Conservation (phyloP, 2,329 filamentous ascomycete species). For the Tolypocladium cylindrosporum region DNA sequence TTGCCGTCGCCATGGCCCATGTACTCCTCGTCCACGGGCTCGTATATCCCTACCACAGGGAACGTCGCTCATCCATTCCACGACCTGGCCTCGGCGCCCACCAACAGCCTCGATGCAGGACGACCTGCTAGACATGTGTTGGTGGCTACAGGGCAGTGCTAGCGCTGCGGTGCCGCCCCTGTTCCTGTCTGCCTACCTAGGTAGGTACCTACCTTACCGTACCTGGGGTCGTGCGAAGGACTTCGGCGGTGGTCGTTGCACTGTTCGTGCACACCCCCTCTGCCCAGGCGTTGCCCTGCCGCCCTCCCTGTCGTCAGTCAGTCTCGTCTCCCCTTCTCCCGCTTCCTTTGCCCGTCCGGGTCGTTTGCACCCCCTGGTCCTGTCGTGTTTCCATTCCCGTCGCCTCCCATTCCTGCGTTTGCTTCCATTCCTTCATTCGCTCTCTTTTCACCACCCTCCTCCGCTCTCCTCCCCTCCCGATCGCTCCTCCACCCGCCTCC, state of each 20-base stretch:
- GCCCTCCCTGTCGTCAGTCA: conserved; percentile 4
- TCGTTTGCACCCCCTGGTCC: conserved; percentile 10
- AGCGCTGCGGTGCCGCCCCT: not conserved
- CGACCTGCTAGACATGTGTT: not conserved
- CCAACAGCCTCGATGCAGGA: not conserved
- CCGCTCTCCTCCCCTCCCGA: conserved; percentile 11
- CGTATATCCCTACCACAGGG: not conserved
- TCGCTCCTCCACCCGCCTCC: conserved; percentile 13
- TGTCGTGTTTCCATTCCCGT: conserved; percentile 21
- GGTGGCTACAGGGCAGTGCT: not conserved
- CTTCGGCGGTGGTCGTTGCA: not conserved
- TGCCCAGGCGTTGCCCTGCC: conserved; percentile 1
- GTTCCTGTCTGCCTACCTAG: not conserved
- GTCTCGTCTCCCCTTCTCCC: conserved; percentile 7
- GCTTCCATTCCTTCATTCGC: conserved; percentile 15
- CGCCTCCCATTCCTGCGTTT: conserved; percentile 14
- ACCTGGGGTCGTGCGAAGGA: not conserved
- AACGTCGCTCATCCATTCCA: not conserved
- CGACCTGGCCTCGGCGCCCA: not conserved
- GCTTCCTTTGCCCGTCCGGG: conserved; percentile 1
- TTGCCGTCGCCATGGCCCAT: not conserved
- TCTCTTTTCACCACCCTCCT: conserved; percentile 12
- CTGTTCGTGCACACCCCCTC: not conserved
- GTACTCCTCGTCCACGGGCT: not conserved
- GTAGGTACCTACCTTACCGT: not conserved